These are phyloP conservation scores for Poronia punctata DNA, from an alignment of 495 filamentous ascomycete genomes.

Conservation along the genomic window DNA sequence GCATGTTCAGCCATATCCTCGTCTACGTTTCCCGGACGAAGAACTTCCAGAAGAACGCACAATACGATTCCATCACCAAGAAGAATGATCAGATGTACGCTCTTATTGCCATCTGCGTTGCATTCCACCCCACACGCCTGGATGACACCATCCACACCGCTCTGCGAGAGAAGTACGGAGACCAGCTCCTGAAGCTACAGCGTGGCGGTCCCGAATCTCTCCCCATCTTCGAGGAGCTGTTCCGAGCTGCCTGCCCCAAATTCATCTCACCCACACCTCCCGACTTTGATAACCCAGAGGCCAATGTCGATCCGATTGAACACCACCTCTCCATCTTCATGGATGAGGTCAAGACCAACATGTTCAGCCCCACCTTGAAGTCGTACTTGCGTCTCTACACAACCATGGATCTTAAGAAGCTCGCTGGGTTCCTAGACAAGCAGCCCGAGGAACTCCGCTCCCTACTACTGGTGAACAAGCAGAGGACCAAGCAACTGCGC, in stretches of 20 bases:
- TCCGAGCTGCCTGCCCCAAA: slow-evolving; percentile 92
- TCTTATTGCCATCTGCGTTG: slow-evolving; percentile 95
- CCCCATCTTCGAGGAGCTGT: slow-evolving; percentile 94
- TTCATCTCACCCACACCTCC: slow-evolving; percentile 97
- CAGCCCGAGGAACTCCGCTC: slow-evolving; percentile 84
- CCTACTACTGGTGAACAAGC: slow-evolving; percentile 94
- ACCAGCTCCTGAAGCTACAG: slow-evolving; percentile 92
- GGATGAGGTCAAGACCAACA: slow-evolving; percentile 98
- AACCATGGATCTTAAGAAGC: slow-evolving; percentile 97
- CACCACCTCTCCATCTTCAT: slow-evolving; percentile 97
- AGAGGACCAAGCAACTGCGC: slow-evolving; percentile 90
- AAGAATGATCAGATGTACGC: slow-evolving; percentile 99
- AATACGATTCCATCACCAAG: slow-evolving; percentile 97
- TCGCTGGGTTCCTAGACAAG: slow-evolving; percentile 93
- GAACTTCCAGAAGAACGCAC: slow-evolving; percentile 98
- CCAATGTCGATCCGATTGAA: slow-evolving; percentile 94
- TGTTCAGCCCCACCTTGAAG: slow-evolving; percentile 88
- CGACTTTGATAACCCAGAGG: slow-evolving; percentile 88
- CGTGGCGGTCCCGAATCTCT: slow-evolving; percentile 90
- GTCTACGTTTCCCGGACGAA: slow-evolving; percentile 98
- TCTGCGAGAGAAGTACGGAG: slow-evolving; percentile 95
- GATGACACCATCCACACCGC: slow-evolving; percentile 99
- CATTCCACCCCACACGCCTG: slow-evolving; percentile 90
- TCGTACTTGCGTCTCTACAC: slow-evolving; percentile 99
- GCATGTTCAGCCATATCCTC: slow-evolving; percentile 99